These are phyloP conservation scores for Viola pubescens DNA, from an alignment of 441 rosid genomes.

Conservation along the genomic window DNA sequence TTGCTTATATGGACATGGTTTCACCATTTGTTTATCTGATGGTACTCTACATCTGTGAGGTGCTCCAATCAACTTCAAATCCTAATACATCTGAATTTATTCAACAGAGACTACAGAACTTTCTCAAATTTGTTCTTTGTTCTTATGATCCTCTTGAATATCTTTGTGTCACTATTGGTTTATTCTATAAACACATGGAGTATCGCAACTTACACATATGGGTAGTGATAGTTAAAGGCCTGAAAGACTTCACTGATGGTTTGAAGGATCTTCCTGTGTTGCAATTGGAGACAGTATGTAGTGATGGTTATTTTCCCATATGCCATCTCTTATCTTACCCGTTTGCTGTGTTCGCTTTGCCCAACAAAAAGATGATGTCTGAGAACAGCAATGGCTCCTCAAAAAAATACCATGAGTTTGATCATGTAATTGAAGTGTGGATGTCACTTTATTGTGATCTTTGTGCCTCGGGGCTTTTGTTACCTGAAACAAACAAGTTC, in stretches of 20 bases:
- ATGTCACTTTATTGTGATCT: slow-evolving; percentile 33
- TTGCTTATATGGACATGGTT: slow-evolving; percentile 38
- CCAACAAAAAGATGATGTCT: slow-evolving; percentile 7
- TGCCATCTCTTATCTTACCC: slow-evolving; percentile 42
- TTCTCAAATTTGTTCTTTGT: slow-evolving; percentile 24
- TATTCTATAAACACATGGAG: slow-evolving; percentile 26
- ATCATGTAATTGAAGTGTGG: slow-evolving; percentile 35
- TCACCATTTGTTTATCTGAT: slow-evolving; percentile 41
- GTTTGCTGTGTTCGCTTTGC: slow-evolving; percentile 25
- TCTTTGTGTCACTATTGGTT: slow-evolving; percentile 23
- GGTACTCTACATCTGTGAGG: slow-evolving; percentile 24
- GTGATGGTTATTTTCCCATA: slow-evolving; percentile 15
- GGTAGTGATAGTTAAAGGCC: slow-evolving; percentile 31
- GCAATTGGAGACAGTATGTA: slow-evolving; percentile 16
- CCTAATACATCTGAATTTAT: slow-evolving; percentile 14
- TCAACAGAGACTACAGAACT: slow-evolving; percentile 16
- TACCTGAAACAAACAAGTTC: slow-evolving; percentile 19
- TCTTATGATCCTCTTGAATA: slow-evolving; percentile 31
- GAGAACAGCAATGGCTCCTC: slow-evolving; percentile 15
- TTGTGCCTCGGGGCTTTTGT: slow-evolving; percentile 17
- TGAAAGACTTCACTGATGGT: slow-evolving; percentile 27
- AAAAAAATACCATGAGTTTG: slow-evolving; percentile 25
- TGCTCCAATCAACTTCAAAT: slow-evolving; percentile 22
- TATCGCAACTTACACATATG: slow-evolving; percentile 30
- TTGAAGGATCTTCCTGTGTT: slow-evolving; percentile 22